Evolutionary conservation across 2,329 filamentous ascomycete species (phyloP), one percentile per base, ranked within the genome.

Genomic region (Fusarium nygamai): DNA sequence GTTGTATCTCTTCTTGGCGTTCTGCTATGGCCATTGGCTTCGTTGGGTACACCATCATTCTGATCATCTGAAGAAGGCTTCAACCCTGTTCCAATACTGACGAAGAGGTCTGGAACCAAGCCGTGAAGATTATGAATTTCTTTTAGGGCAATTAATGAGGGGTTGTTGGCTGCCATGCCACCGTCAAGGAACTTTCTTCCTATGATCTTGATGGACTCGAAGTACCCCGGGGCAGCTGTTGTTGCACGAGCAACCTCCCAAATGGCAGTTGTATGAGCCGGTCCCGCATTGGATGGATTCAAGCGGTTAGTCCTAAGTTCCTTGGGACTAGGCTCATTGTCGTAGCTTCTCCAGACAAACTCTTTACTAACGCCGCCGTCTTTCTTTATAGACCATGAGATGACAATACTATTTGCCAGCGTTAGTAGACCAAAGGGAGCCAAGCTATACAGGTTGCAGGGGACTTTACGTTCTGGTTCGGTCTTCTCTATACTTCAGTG

Each of bases 31-130:
- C 38, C 38, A 22, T 27, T 53, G 12, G 31, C 19, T 16, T 33
- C 11, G 39, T 20, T 10, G 6, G 38, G 2, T 2, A 19, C 1
- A 22, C n/a, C 10, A 17, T 27, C 14, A 2, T 13, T 41, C 7
- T 14, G 38, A 0, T 12, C 17, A 17, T 48, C 27, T 0, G 7
- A 0, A 0, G n/a, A 22, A 8, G 1, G 1, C 20, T 61, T 68
- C 4, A 70, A 6, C 4, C 68, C 68, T 6, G 68, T 69, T 4
- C 61, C 65, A 13, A 69, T 71, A 1, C 68, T 71, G 3, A 71
- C 61, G 5, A 69, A 65, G 0, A 69, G 48, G 3, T 10, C 61
- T 2, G 68, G 65, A 2, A 29, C 13, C 6, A 5, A 1, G 5
- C 4, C 16, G 5, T 69, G 65, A 0, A 71, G 39, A 0, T 51